Percentiles rank a stretch among this genome's conserved stretches.
These are phyloP conservation scores for Pseudocercospora ulei DNA, from an alignment of 2,329 filamentous ascomycete species.

Conservation along the genomic window DNA sequence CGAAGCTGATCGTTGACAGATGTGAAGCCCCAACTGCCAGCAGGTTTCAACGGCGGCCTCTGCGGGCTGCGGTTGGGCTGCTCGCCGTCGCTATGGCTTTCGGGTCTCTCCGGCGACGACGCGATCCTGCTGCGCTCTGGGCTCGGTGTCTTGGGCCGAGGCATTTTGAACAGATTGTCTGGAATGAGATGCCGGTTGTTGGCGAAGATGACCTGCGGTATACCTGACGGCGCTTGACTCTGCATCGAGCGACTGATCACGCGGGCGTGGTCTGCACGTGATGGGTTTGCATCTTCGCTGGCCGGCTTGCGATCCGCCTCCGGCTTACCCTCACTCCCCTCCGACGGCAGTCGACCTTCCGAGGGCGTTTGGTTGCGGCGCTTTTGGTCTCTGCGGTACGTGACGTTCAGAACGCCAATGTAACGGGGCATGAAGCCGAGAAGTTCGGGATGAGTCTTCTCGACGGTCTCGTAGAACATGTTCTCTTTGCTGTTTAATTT, in stretches of 20 bases:
- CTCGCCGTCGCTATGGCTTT: conserved; percentile 21
- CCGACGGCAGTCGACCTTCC: conserved; percentile 29
- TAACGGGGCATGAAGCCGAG: conserved; percentile 89
- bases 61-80: conserved; percentile 4
- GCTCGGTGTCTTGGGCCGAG: conserved; percentile 36
- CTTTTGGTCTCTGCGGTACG: conserved; percentile 70
- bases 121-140: conserved; percentile 28
- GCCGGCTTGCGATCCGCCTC: conserved; percentile 20
- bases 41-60: conserved; percentile 42
- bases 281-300: conserved; percentile 7
- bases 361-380: conserved; percentile 38
- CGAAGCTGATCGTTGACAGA: conserved; percentile 79
- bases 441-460: conserved; percentile 79
- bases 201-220: conserved; percentile 85
- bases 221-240: conserved; percentile 47
- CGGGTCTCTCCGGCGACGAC: conserved; percentile 23
- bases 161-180: conserved; percentile 56
- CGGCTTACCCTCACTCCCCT: conserved; percentile 17
- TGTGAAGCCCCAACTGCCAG: conserved; percentile 72
- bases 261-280: conserved; percentile 31
- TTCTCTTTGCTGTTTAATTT: conserved; percentile 97
- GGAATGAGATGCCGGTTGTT: conserved; percentile 92
- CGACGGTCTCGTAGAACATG: conserved; percentile 95
- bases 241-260: conserved; percentile 70
- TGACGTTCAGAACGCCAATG: conserved; percentile 93